Base-by-base conservation (phyloP, 768 basidiomycete species). In the Auricularia auricula-judae region DNA sequence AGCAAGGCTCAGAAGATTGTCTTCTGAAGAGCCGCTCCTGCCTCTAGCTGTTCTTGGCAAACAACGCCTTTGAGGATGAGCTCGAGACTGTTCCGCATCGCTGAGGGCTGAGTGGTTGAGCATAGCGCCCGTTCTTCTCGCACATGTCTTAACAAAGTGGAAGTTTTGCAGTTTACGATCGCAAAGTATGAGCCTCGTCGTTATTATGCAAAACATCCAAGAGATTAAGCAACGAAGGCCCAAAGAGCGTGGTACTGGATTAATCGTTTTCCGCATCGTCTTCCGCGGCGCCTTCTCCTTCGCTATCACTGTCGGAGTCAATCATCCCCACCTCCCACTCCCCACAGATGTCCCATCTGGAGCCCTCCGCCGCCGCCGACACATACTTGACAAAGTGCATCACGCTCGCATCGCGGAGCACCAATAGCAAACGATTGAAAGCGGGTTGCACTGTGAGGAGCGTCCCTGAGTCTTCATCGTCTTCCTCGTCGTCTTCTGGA, bases 351-450 rank as follows among this genome's bases (percentile, higher is more conserved):
- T 98, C 96, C 93, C 93, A 98, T 63, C 96, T 79, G 35, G 91
- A 93, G 8, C 93, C 92, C 62, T 86, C 84, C 0, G 96, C 96
- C 1, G 87, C 85, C 16, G 91, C 91, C 34, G 89, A 90, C 21
- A 98, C 84, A 70, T 98, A 98, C 74, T 98, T 98, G 67, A 95
- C 92, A 73, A 98, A 98, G 51, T 84, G 84, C 86, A 98, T 87
- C 59, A 98, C 94, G 21, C 89, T 84, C 71, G 93, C 90, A 74
- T 98, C 96, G 16, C 96, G 83, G 65, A 98, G 77, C 29, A 98
- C 95, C 43, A 98, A 80, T 35, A 95, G 79, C 8, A 98, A 79
- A 18, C 87, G 82, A 74, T 98, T 98, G 77, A 93, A 98, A 3
- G 88, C 88, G 0, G 94, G 90, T 68, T 91, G 89, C 54, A 91